phyloP scores from a whole-genome alignment of 129 eudicot species.

The Cynara cardunculus region DNA sequence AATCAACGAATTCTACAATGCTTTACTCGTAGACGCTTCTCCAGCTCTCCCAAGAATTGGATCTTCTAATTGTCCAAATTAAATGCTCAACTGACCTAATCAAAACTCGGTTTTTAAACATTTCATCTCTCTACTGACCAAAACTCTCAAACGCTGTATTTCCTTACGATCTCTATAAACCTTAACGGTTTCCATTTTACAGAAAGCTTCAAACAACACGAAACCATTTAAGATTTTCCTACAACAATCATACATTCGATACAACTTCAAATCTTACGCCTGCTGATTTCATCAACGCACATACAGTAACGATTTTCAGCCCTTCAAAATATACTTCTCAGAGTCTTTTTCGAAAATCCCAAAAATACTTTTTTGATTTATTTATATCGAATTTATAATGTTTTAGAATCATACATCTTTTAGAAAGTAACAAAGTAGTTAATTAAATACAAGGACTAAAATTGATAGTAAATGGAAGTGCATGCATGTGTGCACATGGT shows the following conservation, averaged over 20 bases:
- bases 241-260: background rate
- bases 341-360: background rate
- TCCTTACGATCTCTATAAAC: background rate
- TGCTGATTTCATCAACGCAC: background rate
- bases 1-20: no score
- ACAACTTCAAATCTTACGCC: background rate
- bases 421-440: background rate
- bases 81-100: background rate
- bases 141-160: background rate
- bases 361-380: background rate
- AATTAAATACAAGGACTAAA: conserved; percentile 11
- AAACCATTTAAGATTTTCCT: no score
- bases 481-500: conserved; percentile 41
- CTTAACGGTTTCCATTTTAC: background rate
- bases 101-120: background rate
- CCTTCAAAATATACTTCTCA: no score
- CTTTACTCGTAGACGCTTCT: no score
- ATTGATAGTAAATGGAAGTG: conserved; percentile 26
- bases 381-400: background rate
- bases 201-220: background rate
- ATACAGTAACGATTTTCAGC: no score
- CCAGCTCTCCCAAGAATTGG: no score
- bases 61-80: background rate
- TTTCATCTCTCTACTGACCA: background rate
- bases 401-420: background rate